Base-by-base conservation (phyloP, 495 filamentous ascomycete species). In the Penicillium waksmanii region DNA sequence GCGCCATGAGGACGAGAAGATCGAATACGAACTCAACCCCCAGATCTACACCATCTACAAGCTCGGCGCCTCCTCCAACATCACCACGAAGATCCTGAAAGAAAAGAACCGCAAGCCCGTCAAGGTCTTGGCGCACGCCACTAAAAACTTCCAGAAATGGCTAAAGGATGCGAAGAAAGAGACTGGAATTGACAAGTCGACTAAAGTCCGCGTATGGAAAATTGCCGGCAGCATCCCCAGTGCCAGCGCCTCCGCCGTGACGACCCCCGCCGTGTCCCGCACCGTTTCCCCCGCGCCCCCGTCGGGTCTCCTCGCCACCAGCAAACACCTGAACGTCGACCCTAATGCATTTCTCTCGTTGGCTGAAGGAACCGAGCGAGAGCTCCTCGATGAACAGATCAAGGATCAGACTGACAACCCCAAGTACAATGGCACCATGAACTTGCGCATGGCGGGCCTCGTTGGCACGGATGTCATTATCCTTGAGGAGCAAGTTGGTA, bases 1-100 rank as follows among this genome's bases (percentile, higher is more conserved):
- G 2, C 76, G 83, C 42, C 80, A 82, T 15, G 76, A 73, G 2
- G 74, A 75, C 8, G 72, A 83, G 23, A 93, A 96, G 55, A 69
- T 96, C 9, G 82, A 89, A 66, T 94, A 89, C 63, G 95, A 98
- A 70, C 78, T 90, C 34, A 84, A 93, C 64, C 96, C 93, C 18
- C 92, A 91, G 2, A 82, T 96, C 19, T 91, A 96, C 74, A 93
- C 88, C 1, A 83, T 98, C 44, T 84, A 96, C 63, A 92, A 93
- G 61, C 77, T 98, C 10, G 82, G 84, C 63, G 82, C 83, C 57
- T 75, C 73, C 36, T 78, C 80, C n/a, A 81, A 72, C 9, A 84
- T 81, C n/a, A 83, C 87, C 5, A 78, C 81, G 13, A 80, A 87
- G 59, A 69, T 80, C 2, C 65, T 90, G 57, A 85, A 86, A 57